These are phyloP conservation scores for Obba rivulosa DNA, from an alignment of 768 basidiomycete genomes.

Conservation along the genomic window DNA sequence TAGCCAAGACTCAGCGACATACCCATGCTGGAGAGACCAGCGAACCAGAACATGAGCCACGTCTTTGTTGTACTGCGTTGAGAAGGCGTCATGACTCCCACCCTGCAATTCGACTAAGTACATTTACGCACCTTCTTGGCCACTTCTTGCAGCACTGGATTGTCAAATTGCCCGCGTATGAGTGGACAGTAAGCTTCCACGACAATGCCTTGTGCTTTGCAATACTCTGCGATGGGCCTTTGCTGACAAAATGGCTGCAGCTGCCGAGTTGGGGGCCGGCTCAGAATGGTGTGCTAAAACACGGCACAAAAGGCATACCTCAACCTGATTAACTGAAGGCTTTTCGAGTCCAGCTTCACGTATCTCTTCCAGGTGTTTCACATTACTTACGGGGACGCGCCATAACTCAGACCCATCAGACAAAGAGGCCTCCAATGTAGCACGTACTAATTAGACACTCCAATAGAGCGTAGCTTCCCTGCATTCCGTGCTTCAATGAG, in stretches of 20 bases:
- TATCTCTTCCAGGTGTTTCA: constrained; percentile 76
- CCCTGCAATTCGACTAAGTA: neutral
- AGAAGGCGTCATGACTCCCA: too few species aligned
- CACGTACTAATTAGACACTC: constrained; percentile 47
- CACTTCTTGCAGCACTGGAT: constrained; percentile 48
- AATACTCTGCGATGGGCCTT: constrained; percentile 71
- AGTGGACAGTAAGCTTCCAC: constrained; percentile 59
- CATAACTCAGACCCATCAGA: neutral
- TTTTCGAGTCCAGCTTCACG: constrained; percentile 50
- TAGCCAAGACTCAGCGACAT: too few species aligned
- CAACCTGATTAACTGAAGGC: constrained; percentile 80
- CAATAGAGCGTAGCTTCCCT: constrained; percentile 35
- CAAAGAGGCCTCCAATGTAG: constrained; percentile 5
- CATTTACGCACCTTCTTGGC: constrained; percentile 37
- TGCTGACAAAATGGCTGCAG: constrained; percentile 80
- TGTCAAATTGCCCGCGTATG: constrained; percentile 40
- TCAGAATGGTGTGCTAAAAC: too few species aligned
- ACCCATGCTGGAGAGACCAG: constrained; percentile 88
- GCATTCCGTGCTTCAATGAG: constrained; percentile 28
- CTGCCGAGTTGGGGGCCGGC: too few species aligned
- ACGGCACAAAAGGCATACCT: constrained; percentile 45
- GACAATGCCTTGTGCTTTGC: constrained; percentile 31
- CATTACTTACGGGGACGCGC: constrained; percentile 35
- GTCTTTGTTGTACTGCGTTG: constrained; percentile 33
- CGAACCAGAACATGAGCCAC: constrained; percentile 83